Percentiles rank a stretch among this genome's conserved stretches.
Conservation (phyloP, 345 rosid species). For the Camelina laxa region DNA sequence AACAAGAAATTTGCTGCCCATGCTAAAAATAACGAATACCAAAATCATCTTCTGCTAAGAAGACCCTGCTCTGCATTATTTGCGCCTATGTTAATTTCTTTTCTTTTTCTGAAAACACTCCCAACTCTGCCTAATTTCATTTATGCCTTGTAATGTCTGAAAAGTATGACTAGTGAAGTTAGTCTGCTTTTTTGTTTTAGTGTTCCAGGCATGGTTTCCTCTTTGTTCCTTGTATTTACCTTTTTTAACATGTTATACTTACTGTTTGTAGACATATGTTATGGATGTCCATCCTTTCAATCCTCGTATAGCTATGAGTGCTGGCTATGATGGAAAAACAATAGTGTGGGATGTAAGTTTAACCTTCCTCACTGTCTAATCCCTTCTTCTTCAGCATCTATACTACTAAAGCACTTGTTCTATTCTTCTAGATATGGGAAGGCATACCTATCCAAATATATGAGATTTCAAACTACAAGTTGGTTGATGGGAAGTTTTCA, state of each 20-base stretch:
- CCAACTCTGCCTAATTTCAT: background rate
- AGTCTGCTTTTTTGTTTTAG: slow-evolving; percentile 25
- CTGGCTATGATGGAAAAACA: slow-evolving; percentile 97
- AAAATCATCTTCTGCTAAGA: slow-evolving; percentile 9
- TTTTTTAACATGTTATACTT: slow-evolving; percentile 21
- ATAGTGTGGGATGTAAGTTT: slow-evolving; percentile 99
- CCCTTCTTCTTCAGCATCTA: slow-evolving; percentile 30
- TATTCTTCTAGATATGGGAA: slow-evolving; percentile 87
- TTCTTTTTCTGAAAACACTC: background rate
- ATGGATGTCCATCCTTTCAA: slow-evolving; percentile 99
- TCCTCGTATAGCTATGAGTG: slow-evolving; percentile 99
- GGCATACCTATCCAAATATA: slow-evolving; percentile 88
- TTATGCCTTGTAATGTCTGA: slow-evolving; percentile 4
- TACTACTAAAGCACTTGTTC: slow-evolving; percentile 31
- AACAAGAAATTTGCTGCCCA: background rate
- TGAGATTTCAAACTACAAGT: slow-evolving; percentile 86
- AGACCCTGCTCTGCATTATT: background rate
- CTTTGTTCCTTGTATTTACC: slow-evolving; percentile 9
- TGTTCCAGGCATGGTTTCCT: background rate
- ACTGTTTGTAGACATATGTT: slow-evolving; percentile 79
- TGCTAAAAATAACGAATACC: background rate
- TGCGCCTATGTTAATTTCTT: background rate
- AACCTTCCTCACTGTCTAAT: slow-evolving; percentile 23
- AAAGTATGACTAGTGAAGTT: slow-evolving; percentile 1
- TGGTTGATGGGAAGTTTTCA: slow-evolving; percentile 99